These are phyloP conservation scores for Neurospora tetraspora DNA, from an alignment of 495 filamentous ascomycete species.

Conservation along the genomic window DNA sequence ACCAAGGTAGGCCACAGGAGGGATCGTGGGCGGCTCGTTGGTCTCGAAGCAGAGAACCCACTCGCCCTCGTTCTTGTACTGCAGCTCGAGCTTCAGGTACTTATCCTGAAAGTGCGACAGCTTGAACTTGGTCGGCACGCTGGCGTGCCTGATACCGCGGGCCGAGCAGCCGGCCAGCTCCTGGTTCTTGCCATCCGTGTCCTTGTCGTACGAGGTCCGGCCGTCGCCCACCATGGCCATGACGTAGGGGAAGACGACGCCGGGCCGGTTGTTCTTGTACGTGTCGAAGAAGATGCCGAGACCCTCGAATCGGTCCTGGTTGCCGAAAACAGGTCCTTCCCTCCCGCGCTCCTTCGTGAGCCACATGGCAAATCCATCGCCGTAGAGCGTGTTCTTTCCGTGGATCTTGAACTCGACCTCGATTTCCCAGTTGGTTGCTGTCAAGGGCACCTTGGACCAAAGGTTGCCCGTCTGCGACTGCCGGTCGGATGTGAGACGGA, in stretches of 20 bases:
- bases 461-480: slow-evolving; percentile 87
- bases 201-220: slow-evolving; percentile 79
- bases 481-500: slow-evolving; percentile 83
- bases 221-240: slow-evolving; percentile 98
- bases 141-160: slow-evolving; percentile 72
- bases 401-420: slow-evolving; percentile 89
- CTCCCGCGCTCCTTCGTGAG: slow-evolving; percentile 85
- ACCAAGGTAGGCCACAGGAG: slow-evolving; percentile 85
- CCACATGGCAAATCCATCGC: slow-evolving; percentile 98
- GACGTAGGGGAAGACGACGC: slow-evolving; percentile 90
- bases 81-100: slow-evolving; percentile 78
- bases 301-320: slow-evolving; percentile 81
- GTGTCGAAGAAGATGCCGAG: slow-evolving; percentile 97
- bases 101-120: slow-evolving; percentile 97
- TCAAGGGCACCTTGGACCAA: slow-evolving; percentile 87
- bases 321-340: slow-evolving; percentile 80
- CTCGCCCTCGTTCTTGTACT: slow-evolving; percentile 80
- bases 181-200: slow-evolving; percentile 86
- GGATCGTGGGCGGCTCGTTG: slow-evolving; percentile 63
- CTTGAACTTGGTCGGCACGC: slow-evolving; percentile 70
- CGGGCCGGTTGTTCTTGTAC: slow-evolving; percentile 98
- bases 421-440: slow-evolving; percentile 99
- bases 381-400: slow-evolving; percentile 69
- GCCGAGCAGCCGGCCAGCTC: slow-evolving; percentile 94
- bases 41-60: slow-evolving; percentile 90